Evolutionary conservation across 2,329 filamentous ascomycete species (phyloP), one percentile per base, ranked within the genome.

Genomic region (Ceratocystis diversiconidia): DNA sequence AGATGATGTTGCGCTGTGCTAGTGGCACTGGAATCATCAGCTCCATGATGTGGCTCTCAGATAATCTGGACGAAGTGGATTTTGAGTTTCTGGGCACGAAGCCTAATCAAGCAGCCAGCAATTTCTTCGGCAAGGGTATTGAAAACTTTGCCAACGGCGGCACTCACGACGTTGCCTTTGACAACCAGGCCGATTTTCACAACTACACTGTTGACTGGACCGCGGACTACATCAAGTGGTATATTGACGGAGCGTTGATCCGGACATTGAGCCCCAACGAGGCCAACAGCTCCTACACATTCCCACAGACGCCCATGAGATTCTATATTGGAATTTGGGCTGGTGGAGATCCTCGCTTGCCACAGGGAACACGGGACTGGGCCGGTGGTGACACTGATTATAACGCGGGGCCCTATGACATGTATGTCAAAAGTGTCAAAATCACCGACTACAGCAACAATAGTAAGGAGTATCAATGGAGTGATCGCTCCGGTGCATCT

Each of bases 61-160:
- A 94, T 70, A 86, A 91, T 70, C 80, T 92, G 15, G 91, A 95
- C 73, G 90, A 95, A 75, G 85, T 95, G 50, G 91, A 96, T 72
- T 92, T 89, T 83, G 89, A 94, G 73, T 88, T 89, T 72, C 80
- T 90, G 67, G 89, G 89, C 59, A 80, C 80, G 66, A 86, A 89
- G 72, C 75, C 77, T 65, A 82, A 79, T 17, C 75, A 80, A 43
- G 87, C 83, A 7, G 80, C 88, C 70, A 86, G 83, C 70, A 92
- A 92, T 77, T 92, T 87, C 76, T 92, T 88, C 71, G 86, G 88
- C 73, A 90, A 92, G 77, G 89, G 88, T 61, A 78, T 75, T 77
- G 77, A 84, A 75, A 73, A 88, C 78, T 72, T 79, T 75, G 79
- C 83, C 70, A 85, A 87, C 69, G 87, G 82, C 68, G 78, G 78